Conservation (phyloP, 2,329 filamentous ascomycete genomes). For the Blastomyces silverae region DNA sequence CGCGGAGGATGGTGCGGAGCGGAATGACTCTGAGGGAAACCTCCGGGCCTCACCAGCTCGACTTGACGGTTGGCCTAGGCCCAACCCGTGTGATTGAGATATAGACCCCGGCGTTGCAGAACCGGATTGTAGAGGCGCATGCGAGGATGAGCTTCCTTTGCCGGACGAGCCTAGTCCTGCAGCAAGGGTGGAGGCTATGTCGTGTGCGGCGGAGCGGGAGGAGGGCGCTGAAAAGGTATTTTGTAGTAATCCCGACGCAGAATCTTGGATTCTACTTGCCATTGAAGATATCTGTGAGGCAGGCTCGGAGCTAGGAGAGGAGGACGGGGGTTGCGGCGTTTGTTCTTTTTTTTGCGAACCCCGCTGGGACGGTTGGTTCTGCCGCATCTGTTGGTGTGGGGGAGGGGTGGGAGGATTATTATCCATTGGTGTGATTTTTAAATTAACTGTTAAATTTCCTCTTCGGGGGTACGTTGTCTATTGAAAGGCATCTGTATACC, state of each 20-base stretch:
- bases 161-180: conserved; percentile 10
- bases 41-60: conserved; percentile 3
- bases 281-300: conserved; percentile 13
- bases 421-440: conserved; percentile 4
- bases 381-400: neutral
- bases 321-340: neutral
- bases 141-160: conserved; percentile 5
- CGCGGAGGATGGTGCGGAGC: conserved; percentile 19
- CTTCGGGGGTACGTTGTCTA: neutral
- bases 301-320: neutral
- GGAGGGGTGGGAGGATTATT: conserved; percentile 1
- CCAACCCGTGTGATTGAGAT: conserved; percentile 5
- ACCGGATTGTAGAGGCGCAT: neutral
- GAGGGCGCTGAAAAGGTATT: conserved; percentile 16
- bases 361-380: neutral
- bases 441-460: neutral
- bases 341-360: neutral
- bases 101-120: conserved; percentile 6
- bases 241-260: conserved; percentile 21
- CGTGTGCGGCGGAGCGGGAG: conserved; percentile 10
- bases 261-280: conserved; percentile 19
- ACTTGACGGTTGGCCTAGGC: conserved; percentile 13
- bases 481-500: neutral
- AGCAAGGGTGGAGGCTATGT: conserved; percentile 16
- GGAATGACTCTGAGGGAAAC: conserved; percentile 24